Evolutionary conservation across 1,139 yeast genomes (phyloP), one percentile per base, ranked within the genome.

Genomic region (Saccharomycopsis hybrid): DNA sequence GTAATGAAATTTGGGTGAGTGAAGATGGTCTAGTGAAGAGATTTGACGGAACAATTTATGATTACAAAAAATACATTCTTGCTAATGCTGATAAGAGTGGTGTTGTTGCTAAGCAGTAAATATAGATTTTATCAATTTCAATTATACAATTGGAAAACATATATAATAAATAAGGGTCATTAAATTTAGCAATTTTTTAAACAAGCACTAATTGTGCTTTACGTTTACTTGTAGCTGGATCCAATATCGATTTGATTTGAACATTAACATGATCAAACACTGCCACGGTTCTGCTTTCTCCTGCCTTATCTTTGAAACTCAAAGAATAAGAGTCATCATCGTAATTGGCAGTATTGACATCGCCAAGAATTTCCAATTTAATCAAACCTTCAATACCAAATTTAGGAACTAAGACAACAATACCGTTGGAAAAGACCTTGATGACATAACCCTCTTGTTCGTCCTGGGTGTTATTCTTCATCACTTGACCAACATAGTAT

Each of bases 341-440:
- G 62, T 80, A 88, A 40, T 70, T 69, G 2, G 90, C 89, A 42
- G 79, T 67, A 54, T 74, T 73, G 27, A 74, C 78, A 55, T 86
- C 85, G 24, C 84, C 82, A 58, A 92, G 66, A 58, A 79, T 81
- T 56, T 88, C 95, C 55, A 88, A 65, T 63, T 85, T 86, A 57
- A 94, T 88, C 60, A 92, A 72, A 51, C 97, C 94, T 69, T 94
- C 99, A 49, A 94, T 90, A 50, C 98, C 98, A 68, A 88, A 90
- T 64, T 85, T 86, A n/a, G 98, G 97, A 29, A 94, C 97, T 49
- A 92, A 70, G 3, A 92, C 95, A 36, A 90, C 97, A 55, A 94
- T 79, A 67, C 98, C 99, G 64, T 94, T 94, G 57, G 88, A 83
- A 66, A 92, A 90, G 42, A 94, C 92, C 65, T 88, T 87, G 60